Base-by-base conservation (phyloP, 2,329 filamentous ascomycete species). In the Lasiodiplodia gonubiensis region DNA sequence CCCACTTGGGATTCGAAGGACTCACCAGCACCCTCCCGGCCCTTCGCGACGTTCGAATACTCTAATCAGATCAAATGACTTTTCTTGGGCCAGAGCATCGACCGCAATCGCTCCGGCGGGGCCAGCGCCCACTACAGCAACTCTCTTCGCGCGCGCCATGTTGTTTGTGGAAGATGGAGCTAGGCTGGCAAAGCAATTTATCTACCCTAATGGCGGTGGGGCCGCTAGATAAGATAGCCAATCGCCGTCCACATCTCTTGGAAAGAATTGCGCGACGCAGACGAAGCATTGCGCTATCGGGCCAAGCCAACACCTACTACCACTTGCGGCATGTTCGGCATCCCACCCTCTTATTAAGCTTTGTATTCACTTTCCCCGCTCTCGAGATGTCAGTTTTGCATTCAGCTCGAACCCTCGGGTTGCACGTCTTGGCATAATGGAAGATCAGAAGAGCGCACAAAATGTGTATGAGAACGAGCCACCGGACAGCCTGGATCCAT, bases 31-130 rank as follows among this genome's bases (percentile, higher is more conserved):
- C 21, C 88, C 88, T 61, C 88, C 88, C 1, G 86, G 80, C 16
- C 80, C 82, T 69, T 88, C 85, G 61, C 86, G 83, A 33, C 88
- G 80, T 73, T 90, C 88, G 72, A 90, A 90, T 0, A 90, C 86
- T 6, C 86, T 82, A 66, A 89, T 86, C 2, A 80, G 75, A 68
- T 89, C 85, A 71, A 90, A 90, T 0, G 78, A 73, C 69, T 86
- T 80, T 73, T 90, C 88, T 72, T 86, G 82, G 30, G 81, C 82
- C 35, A 90, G 75, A 4, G 88, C 87, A 78, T 90, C 86, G 3
- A 88, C 83, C 0, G 86, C 77, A 67, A 89, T 89, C 14, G 85
- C 85, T 2, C 88, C 88, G 3, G 85, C 82, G 7, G 88, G 88
- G 6, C 88, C 88, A 2, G 86, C 82, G 7, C 88, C 88, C 71